A percentile compares a stretch with the other conserved stretches of the same genome.
These are phyloP conservation scores for Curvularia verruculosa DNA, from an alignment of 2,329 filamentous ascomycete species.

Conservation along the genomic window DNA sequence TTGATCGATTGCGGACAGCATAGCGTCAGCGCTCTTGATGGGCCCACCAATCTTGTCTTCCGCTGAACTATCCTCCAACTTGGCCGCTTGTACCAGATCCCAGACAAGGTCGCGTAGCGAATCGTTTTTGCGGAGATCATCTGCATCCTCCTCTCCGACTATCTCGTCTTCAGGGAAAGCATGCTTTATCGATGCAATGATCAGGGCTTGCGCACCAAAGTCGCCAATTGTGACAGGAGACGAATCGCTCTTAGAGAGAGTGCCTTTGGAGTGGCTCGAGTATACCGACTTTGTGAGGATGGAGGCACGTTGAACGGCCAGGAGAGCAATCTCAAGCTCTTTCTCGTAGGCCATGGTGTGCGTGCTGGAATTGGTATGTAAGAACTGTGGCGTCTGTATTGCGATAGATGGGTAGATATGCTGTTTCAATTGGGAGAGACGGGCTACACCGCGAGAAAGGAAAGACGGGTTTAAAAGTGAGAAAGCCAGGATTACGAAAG, in stretches of 20 bases:
- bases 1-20: slow-evolving; percentile 64
- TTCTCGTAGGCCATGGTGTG: slow-evolving; percentile 65
- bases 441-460: slow-evolving; percentile 36
- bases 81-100: slow-evolving; percentile 76
- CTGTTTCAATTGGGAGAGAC: slow-evolving; percentile 39
- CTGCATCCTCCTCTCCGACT: slow-evolving; percentile 93
- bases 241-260: slow-evolving; percentile 90
- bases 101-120: slow-evolving; percentile 78
- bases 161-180: slow-evolving; percentile 91
- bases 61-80: slow-evolving; percentile 69
- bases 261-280: slow-evolving; percentile 91
- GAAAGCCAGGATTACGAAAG: slow-evolving; percentile 42
- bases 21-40: slow-evolving; percentile 67
- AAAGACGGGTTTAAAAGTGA: slow-evolving; percentile 37
- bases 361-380: slow-evolving; percentile 19
- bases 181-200: slow-evolving; percentile 86
- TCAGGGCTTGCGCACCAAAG: slow-evolving; percentile 95
- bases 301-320: slow-evolving; percentile 84
- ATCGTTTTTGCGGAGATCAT: slow-evolving; percentile 73
- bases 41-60: slow-evolving; percentile 73
- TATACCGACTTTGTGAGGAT: slow-evolving; percentile 79
- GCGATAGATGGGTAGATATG: slow-evolving; percentile 40
- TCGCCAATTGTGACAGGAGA: slow-evolving; percentile 98
- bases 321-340: slow-evolving; percentile 82
- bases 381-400: slow-evolving; percentile 15